phyloP scores from a whole-genome alignment of 148 eudicot genomes.

The Rhododendron williamsianum region DNA sequence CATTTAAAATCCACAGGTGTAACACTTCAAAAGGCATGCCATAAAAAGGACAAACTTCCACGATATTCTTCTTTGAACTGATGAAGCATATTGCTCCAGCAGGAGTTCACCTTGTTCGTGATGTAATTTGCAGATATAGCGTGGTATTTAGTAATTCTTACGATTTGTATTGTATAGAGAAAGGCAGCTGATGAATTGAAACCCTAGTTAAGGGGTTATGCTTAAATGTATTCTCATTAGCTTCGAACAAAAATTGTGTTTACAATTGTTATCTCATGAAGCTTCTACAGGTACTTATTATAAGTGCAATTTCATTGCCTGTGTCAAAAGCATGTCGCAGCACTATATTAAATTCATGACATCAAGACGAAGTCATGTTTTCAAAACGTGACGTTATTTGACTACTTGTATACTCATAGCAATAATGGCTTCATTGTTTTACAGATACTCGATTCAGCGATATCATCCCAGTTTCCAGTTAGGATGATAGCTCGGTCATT shows the following conservation, averaged over 20 bases:
- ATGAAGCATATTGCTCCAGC: background rate
- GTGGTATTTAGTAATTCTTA: background rate
- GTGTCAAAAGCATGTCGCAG: background rate
- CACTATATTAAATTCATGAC: background rate
- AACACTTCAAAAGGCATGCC: background rate
- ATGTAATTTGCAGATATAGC: background rate
- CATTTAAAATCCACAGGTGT: background rate
- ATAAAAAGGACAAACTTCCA: background rate
- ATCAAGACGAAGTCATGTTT: background rate
- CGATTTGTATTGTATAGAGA: background rate
- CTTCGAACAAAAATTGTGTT: background rate
- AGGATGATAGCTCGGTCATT: background rate
- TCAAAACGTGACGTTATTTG: background rate
- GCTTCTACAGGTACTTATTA: background rate
- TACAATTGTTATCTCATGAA: background rate
- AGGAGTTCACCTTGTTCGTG: background rate
- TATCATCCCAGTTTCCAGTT: background rate
- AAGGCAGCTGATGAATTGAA: background rate
- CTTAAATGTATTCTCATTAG: background rate
- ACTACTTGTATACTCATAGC: background rate
- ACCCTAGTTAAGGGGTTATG: background rate
- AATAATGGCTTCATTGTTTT: background rate
- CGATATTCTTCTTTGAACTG: background rate
- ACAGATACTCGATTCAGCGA: no score
- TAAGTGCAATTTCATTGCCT: background rate